phyloP scores from a whole-genome alignment of 2,329 filamentous ascomycete species.

The Diplodia mutila region DNA sequence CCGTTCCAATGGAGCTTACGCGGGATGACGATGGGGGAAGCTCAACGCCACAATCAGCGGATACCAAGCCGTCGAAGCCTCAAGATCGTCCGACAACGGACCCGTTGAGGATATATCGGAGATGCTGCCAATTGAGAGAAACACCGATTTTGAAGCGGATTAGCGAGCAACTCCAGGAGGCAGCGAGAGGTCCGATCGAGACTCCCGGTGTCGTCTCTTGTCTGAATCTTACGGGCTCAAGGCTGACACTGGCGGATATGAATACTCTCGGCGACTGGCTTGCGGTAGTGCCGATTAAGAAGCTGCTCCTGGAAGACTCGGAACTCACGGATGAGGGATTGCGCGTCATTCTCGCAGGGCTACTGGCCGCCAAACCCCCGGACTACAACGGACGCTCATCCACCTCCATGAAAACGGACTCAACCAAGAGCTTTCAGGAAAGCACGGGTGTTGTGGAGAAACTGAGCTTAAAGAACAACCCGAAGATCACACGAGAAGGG shows the following conservation, averaged over 20 bases:
- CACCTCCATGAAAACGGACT: constrained; percentile 28
- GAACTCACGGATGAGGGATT: constrained; percentile 85
- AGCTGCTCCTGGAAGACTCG: constrained; percentile 84
- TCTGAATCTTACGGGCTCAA: constrained; percentile 82
- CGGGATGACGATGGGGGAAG: constrained; percentile 60
- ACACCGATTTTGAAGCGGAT: constrained; percentile 91
- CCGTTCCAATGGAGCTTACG: constrained; percentile 80
- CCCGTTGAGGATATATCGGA: constrained; percentile 86
- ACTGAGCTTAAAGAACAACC: constrained; percentile 85
- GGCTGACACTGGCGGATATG: constrained; percentile 80
- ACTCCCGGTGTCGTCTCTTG: constrained; percentile 77
- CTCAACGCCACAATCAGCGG: constrained; percentile 27
- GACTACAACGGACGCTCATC: constrained; percentile 54
- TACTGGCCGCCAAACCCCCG: constrained; percentile 76
- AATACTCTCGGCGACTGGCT: constrained; percentile 91
- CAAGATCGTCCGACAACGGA: constrained; percentile 82
- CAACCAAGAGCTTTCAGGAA: constrained; percentile 35
- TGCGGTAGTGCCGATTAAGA: constrained; percentile 87
- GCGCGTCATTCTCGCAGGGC: constrained; percentile 80
- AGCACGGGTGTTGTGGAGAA: constrained; percentile 80
- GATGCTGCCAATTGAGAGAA: constrained; percentile 92
- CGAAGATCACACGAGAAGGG: constrained; percentile 79
- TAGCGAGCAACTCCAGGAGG: constrained; percentile 79
- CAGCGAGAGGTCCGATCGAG: constrained; percentile 65
- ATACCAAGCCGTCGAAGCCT: constrained; percentile 49